Conservation (phyloP, 2,329 filamentous ascomycete genomes). For the Tetracladium maxilliforme region DNA sequence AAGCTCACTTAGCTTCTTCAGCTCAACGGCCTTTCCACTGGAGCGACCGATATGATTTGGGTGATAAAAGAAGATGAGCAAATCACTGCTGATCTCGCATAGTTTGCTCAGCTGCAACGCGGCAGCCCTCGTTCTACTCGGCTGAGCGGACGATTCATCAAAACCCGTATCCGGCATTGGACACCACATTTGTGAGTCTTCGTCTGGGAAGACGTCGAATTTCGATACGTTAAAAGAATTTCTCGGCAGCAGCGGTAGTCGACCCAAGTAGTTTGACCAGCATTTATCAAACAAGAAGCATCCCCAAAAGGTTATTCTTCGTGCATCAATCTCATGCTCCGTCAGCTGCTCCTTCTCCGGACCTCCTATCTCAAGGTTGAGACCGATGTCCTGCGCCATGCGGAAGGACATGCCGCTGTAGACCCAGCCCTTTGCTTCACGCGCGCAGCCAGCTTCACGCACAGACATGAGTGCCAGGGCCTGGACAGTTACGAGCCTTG, state of each 20-base stretch:
- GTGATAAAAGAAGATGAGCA: constrained; percentile 84
- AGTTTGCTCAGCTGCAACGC: constrained; percentile 69
- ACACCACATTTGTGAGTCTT: constrained; percentile 76
- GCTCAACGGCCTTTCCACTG: constrained; percentile 64
- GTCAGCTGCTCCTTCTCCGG: constrained; percentile 45
- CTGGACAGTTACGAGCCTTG: constrained; percentile 79
- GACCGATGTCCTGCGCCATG: constrained; percentile 87
- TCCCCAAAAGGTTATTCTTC: constrained; percentile 91
- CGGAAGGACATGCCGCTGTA: constrained; percentile 98
- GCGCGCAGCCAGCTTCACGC: constrained; percentile 82
- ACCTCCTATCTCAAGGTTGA: constrained; percentile 69
- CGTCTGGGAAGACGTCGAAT: constrained; percentile 78
- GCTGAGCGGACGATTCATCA: constrained; percentile 57
- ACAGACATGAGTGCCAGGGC: constrained; percentile 93
- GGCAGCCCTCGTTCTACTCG: constrained; percentile 68
- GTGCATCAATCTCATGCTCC: constrained; percentile 76
- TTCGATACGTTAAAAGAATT: constrained; percentile 74
- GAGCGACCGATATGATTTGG: constrained; percentile 49
- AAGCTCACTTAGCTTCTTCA: constrained; percentile 86
- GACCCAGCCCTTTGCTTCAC: constrained; percentile 94
- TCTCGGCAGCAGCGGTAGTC: constrained; percentile 72
- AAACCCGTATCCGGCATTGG: constrained; percentile 79
- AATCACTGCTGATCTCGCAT: constrained; percentile 86
- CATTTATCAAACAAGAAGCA: constrained; percentile 98
- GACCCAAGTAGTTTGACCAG: constrained; percentile 94